Base-by-base conservation (phyloP, 768 basidiomycete genomes). In the Nidula microcarpa region DNA sequence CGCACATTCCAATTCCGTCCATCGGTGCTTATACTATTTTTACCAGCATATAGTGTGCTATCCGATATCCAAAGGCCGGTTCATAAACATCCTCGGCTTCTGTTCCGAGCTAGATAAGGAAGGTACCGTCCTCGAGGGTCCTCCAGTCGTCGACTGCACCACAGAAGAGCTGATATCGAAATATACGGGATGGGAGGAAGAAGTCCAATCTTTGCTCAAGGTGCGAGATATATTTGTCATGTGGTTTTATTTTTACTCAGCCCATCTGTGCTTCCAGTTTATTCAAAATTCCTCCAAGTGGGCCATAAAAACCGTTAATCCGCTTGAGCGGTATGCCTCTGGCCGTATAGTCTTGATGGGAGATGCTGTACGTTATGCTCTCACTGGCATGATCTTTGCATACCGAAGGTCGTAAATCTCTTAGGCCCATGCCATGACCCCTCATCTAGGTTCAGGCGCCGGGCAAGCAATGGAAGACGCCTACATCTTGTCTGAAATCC, bases 401-500 rank as follows among this genome's bases (percentile, higher is more conserved):
- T 50, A 14, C 23, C 23, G 23, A 23, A 23, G 23, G 4, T 32
- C 50, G n/a, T 44, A 7, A 13, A n/a, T 14, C 4, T 49, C 32
- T 5, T 48, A 68, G 69, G 74, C 76, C 34, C 76, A 78, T 60
- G 74, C 75, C 8, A 77, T 77, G 74, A 65, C 67, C 1, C 71
- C 78, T 5, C 73, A 76, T 63, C 71, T 73, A 55, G 78, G 75
- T n/a, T 73, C 75, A 8, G 76, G 76, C 32, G 76, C 77, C n/a
- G 77, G 76, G 3, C 75, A 77, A 59, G 76, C 75, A 7, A 71
- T 78, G 43, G 76, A 70, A 68, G 67, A 69, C 46, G 63, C 60
- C 3, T 69, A 66, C 44, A 58, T 70, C 11, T 60, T 69, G 16
- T 67, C 63, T 8, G 45, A 55, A 48, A 55, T 63, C 43, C 35